These are phyloP conservation scores for Carex kokanica DNA, from an alignment of 176 grass and related monocot genomes.

Conservation along the genomic window DNA sequence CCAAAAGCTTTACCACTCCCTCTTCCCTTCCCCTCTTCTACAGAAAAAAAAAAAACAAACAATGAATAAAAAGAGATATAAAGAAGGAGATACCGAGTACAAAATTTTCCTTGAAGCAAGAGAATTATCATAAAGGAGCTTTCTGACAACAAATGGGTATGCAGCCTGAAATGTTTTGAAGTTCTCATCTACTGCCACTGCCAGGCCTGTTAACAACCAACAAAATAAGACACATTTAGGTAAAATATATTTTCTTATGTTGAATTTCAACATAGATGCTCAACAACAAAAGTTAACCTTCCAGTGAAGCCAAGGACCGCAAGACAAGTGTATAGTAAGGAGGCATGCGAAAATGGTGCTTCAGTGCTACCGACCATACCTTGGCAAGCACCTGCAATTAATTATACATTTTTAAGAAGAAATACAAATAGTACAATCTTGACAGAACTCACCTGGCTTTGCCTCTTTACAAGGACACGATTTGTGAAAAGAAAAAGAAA, in stretches of 20 bases:
- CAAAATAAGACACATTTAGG: slow-evolving; percentile 5
- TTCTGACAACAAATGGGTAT: slow-evolving; percentile 36
- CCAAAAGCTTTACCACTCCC: slow-evolving; percentile 10
- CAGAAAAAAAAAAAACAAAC: not conserved
- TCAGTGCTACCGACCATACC: slow-evolving; percentile 83
- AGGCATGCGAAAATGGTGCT: slow-evolving; percentile 92
- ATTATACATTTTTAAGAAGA: slow-evolving; percentile 31
- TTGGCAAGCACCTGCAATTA: slow-evolving; percentile 84
- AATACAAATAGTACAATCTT: not conserved
- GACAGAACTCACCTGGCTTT: not conserved
- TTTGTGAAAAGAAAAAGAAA: too few relatives aligned
- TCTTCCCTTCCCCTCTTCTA: not conserved
- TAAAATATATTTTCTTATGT: not conserved
- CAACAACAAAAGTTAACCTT: slow-evolving; percentile 21
- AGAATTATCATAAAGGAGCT: slow-evolving; percentile 48
- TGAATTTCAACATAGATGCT: not conserved
- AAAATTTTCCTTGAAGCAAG: slow-evolving; percentile 34
- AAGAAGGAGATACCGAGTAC: slow-evolving; percentile 29
- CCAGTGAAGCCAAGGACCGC: slow-evolving; percentile 71
- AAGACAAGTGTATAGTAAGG: slow-evolving; percentile 86
- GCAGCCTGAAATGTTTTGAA: slow-evolving; percentile 45
- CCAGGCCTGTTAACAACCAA: slow-evolving; percentile 30
- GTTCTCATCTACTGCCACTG: slow-evolving; percentile 34
- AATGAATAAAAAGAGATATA: not conserved
- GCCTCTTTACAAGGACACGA: too few relatives aligned